Evolutionary conservation across 75 land plant genomes (phyloP).

Genomic region (Selaginella tamariscina): DNA sequence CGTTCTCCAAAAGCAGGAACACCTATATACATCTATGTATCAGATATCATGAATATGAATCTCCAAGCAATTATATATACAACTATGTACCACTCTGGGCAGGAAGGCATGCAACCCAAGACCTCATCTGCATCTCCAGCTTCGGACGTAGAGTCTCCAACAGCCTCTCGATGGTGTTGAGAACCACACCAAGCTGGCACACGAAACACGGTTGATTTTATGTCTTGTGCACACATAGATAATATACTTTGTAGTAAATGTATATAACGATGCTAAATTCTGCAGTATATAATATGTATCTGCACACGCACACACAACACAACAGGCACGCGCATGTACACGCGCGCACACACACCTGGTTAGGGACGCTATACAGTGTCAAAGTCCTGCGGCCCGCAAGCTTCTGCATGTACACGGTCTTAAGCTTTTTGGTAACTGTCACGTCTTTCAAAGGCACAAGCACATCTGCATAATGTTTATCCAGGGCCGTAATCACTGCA

Average conservation of each 20-base stretch:
- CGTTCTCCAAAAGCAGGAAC: conserved; percentile 91
- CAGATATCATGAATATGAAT: too few relatives aligned
- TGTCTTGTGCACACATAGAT: too few relatives aligned
- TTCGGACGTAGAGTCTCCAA: conserved; percentile 70
- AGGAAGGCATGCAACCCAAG: conserved; percentile 70
- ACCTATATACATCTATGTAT: too few relatives aligned
- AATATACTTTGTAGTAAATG: too few relatives aligned
- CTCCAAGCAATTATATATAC: conserved; percentile 17
- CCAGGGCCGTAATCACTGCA: conserved; percentile 62
- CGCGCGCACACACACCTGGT: conserved; percentile 35
- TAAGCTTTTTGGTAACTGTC: conserved; percentile 65
- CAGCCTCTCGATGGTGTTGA: conserved; percentile 76
- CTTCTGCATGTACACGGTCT: conserved; percentile 77
- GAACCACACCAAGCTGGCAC: conserved; percentile 70
- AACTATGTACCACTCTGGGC: conserved; percentile 30
- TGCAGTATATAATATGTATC: too few relatives aligned
- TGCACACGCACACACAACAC: too few relatives aligned
- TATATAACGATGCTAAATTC: too few relatives aligned
- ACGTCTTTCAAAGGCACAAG: conserved; percentile 80
- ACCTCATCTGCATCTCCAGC: conserved; percentile 61
- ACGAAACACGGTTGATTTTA: too few relatives aligned
- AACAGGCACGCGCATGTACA: too few relatives aligned
- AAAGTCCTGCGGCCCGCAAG: conserved; percentile 57
- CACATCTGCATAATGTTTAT: conserved; percentile 72
- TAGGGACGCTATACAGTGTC: conserved; percentile 54